Conservation (phyloP, 495 filamentous ascomycete species). For the Hypoxylon crocopeplum region DNA sequence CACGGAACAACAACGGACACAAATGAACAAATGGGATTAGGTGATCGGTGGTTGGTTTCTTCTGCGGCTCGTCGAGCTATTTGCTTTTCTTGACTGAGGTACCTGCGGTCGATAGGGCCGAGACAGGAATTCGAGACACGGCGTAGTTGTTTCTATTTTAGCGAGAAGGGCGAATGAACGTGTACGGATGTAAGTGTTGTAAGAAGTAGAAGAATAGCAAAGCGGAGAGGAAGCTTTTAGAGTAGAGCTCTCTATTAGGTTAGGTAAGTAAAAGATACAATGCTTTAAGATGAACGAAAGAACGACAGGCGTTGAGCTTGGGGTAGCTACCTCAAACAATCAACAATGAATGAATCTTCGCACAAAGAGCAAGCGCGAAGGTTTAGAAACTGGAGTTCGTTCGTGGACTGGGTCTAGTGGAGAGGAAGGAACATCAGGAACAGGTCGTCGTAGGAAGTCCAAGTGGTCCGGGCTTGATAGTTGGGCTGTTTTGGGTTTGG, state of each 20-base stretch:
- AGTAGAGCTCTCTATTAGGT: neutral
- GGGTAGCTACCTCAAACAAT: slow-evolving; percentile 21
- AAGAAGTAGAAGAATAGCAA: slow-evolving; percentile 3
- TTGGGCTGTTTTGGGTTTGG: slow-evolving; percentile 27
- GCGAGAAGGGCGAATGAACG: slow-evolving; percentile 19
- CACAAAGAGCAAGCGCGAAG: slow-evolving; percentile 28
- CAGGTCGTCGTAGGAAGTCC: neutral
- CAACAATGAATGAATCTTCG: slow-evolving; percentile 26
- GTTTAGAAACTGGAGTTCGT: slow-evolving; percentile 25
- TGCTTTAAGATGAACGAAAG: slow-evolving; percentile 8
- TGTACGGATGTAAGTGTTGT: slow-evolving; percentile 4
- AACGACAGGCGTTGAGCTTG: neutral
- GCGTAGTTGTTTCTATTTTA: slow-evolving; percentile 20
- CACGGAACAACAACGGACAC: slow-evolving; percentile 19
- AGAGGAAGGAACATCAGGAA: slow-evolving; percentile 9
- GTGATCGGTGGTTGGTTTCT: slow-evolving; percentile 21
- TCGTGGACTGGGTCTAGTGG: slow-evolving; percentile 14
- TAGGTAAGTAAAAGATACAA: slow-evolving; percentile 16
- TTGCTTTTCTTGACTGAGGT: slow-evolving; percentile 20
- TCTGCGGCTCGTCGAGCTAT: slow-evolving; percentile 16
- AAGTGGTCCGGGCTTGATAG: slow-evolving; percentile 24
- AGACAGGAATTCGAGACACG: slow-evolving; percentile 27
- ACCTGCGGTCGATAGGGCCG: slow-evolving; percentile 22
- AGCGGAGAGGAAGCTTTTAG: neutral
- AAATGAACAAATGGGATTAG: slow-evolving; percentile 35